Percentiles rank a stretch among this genome's conserved stretches.
These are phyloP conservation scores for Amanita rubescens DNA, from an alignment of 768 basidiomycete genomes.

Conservation along the genomic window DNA sequence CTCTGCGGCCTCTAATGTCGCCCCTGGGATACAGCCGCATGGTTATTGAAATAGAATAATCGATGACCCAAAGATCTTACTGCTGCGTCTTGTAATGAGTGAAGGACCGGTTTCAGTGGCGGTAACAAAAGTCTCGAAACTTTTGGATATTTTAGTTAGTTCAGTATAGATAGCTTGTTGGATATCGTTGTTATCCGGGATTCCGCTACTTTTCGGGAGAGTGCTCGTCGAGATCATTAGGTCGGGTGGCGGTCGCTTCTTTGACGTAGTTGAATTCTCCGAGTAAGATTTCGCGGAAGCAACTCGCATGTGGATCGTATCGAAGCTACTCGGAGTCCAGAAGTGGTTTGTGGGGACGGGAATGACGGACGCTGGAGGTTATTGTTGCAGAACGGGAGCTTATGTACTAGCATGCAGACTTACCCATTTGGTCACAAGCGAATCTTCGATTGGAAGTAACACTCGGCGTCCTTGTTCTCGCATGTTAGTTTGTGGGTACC, in stretches of 20 bases:
- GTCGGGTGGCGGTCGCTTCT: neutral
- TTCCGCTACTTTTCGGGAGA: neutral
- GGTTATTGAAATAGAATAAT: neutral
- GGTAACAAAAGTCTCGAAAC: neutral
- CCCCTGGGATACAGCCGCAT: neutral
- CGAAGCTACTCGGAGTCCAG: neutral
- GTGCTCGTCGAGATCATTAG: neutral
- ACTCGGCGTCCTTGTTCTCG: neutral
- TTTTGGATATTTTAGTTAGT: neutral
- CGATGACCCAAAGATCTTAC: neutral
- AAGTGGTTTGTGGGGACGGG: neutral
- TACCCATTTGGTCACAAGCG: neutral
- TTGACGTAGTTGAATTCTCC: neutral
- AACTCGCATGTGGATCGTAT: neutral
- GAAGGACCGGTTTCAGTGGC: neutral
- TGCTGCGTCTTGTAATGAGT: neutral
- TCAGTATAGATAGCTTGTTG: neutral
- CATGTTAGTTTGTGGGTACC: neutral
- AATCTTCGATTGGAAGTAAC: neutral
- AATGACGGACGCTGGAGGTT: neutral
- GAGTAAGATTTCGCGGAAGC: neutral
- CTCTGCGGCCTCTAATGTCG: neutral
- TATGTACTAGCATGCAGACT: neutral
- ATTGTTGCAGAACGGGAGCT: neutral
- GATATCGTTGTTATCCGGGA: neutral